These are phyloP conservation scores for Ophiocordyceps camponoti-leonardi DNA, from an alignment of 2,329 filamentous ascomycete genomes.

Conservation along the genomic window DNA sequence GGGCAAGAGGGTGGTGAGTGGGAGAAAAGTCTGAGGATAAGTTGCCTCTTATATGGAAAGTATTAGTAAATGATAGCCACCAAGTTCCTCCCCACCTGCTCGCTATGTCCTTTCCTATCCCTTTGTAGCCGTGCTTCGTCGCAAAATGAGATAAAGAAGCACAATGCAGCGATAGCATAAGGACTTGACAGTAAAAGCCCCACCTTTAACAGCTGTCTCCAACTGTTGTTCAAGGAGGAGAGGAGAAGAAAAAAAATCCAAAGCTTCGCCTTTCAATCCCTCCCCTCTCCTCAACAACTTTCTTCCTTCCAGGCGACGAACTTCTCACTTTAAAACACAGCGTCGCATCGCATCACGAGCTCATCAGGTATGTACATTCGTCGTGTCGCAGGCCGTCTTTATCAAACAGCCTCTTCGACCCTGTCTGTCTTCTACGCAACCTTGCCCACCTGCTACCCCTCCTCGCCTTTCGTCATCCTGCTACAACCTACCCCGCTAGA, in stretches of 20 bases:
- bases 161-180: too few species aligned
- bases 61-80: too few species aligned
- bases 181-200: too few species aligned
- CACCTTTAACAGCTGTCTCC: too few species aligned
- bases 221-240: too few species aligned
- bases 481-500: neutral
- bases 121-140: too few species aligned
- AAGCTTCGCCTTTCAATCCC: neutral
- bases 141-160: too few species aligned
- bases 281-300: neutral
- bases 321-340: neutral
- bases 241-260: neutral
- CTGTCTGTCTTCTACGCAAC: neutral
- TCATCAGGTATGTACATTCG: neutral
- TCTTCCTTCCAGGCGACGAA: neutral
- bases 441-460: neutral
- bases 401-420: neutral
- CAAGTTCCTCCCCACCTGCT: too few species aligned
- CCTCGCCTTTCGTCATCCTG: neutral
- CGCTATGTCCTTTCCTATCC: too few species aligned
- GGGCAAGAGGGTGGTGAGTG: too few species aligned
- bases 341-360: neutral
- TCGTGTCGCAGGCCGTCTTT: neutral
- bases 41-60: too few species aligned
- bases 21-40: too few species aligned